phyloP scores from a whole-genome alignment of 2,329 filamentous ascomycete species.

The Colletotrichum kahawae region DNA sequence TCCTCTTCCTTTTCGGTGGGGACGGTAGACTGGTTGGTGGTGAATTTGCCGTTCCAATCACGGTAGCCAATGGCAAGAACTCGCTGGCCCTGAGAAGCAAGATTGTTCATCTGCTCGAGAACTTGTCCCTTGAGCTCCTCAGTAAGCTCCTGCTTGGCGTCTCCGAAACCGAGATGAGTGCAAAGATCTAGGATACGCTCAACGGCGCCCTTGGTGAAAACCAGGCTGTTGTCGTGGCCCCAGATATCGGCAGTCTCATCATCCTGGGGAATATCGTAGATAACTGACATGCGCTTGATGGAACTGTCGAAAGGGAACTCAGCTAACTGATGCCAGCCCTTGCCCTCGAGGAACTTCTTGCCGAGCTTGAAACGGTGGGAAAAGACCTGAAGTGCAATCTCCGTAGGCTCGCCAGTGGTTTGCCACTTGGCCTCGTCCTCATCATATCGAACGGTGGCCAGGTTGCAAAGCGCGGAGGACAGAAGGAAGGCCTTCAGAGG shows the following conservation, averaged over 20 bases:
- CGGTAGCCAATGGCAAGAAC: conserved; percentile 75
- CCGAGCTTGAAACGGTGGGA: conserved; percentile 69
- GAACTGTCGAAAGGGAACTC: conserved; percentile 82
- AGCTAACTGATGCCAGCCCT: conserved; percentile 67
- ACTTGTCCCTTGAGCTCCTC: conserved; percentile 55
- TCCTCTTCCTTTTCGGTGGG: conserved; percentile 35
- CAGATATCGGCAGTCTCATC: conserved; percentile 42
- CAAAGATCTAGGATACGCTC: conserved; percentile 66
- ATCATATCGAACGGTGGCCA: conserved; percentile 62
- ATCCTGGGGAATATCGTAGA: conserved; percentile 59
- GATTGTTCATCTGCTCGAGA: conserved; percentile 58
- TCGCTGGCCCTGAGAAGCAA: conserved; percentile 73
- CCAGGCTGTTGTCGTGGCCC: conserved; percentile 50
- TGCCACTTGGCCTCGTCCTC: conserved; percentile 65
- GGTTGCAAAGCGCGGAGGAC: conserved; percentile 69
- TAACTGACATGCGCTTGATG: conserved; percentile 81
- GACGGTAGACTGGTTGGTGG: conserved; percentile 33
- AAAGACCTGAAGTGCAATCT: conserved; percentile 79
- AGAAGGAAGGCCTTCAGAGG: conserved; percentile 57
- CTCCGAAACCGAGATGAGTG: conserved; percentile 48
- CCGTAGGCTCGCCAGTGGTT: conserved; percentile 73
- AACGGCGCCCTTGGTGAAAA: conserved; percentile 68
- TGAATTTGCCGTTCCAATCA: conserved; percentile 57
- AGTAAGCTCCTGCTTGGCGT: conserved; percentile 49
- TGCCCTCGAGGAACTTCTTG: conserved; percentile 55